A percentile compares a stretch with the other conserved stretches of the same genome.
Evolutionary conservation across 116 monocot genomes (phyloP).

Genomic region (Papilionanthe hybrid): DNA sequence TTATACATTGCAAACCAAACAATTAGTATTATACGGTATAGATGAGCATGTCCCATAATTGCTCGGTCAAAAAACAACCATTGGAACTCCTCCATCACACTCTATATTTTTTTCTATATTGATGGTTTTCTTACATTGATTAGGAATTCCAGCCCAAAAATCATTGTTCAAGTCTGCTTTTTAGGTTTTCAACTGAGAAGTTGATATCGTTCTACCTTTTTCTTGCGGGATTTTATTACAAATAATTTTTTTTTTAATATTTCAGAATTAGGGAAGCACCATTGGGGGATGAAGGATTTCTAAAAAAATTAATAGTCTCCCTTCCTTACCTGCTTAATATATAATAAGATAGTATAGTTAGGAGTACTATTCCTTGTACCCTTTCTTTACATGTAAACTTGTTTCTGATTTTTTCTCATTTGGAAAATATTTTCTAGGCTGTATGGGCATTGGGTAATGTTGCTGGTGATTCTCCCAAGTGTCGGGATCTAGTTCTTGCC

Average conservation of each 20-base stretch:
- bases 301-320: not conserved
- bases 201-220: not conserved
- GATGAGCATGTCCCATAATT: not conserved
- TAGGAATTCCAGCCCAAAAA: not conserved
- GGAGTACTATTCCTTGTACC: not conserved
- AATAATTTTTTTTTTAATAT: not conserved
- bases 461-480: slow-evolving; percentile 86
- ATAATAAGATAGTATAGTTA: not conserved
- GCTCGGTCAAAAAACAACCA: not conserved
- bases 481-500: slow-evolving; percentile 72
- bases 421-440: slow-evolving; percentile 38
- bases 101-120: not conserved
- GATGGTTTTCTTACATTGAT: not conserved
- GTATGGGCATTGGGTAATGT: slow-evolving; percentile 97
- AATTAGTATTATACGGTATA: not conserved
- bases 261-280: not conserved
- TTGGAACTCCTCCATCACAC: not conserved
- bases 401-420: not conserved
- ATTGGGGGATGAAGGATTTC: not conserved
- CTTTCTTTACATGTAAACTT: not conserved
- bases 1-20: not conserved
- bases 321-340: not conserved
- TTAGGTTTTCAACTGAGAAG: not conserved
- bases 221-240: not conserved
- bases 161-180: not conserved